Percentiles rank a stretch among this genome's conserved stretches.
These are phyloP conservation scores for Penicillium tannophilum DNA, from an alignment of 495 filamentous ascomycete species.

Conservation along the genomic window DNA sequence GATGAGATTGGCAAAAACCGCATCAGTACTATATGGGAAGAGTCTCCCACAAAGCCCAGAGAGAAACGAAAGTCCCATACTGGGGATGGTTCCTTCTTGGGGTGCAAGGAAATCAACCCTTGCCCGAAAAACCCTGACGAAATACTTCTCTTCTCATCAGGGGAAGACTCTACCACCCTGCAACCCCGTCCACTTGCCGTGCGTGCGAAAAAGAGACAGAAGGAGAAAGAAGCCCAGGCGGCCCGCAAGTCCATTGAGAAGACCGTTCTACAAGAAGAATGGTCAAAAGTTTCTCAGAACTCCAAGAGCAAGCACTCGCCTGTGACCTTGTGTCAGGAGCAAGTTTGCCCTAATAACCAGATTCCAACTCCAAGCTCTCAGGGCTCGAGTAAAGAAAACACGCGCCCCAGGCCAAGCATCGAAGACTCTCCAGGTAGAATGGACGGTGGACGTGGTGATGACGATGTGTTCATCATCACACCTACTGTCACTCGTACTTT, in stretches of 20 bases:
- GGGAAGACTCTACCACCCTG: conserved; percentile 28
- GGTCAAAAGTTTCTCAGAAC: conserved; percentile 42
- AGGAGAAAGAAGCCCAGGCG: conserved; percentile 21
- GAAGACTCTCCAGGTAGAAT: conserved; percentile 18
- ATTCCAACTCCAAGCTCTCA: conserved; percentile 22
- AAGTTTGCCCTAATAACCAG: conserved; percentile 24
- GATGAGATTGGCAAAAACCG: conserved; percentile 47
- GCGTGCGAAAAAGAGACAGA: conserved; percentile 29
- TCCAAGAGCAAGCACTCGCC: conserved; percentile 45
- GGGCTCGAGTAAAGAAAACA: conserved; percentile 33
- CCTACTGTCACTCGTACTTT: conserved; percentile 49
- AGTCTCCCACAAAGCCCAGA: conserved; percentile 32
- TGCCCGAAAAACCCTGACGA: conserved; percentile 45
- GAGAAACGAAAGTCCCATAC: conserved; percentile 25
- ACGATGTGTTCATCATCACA: conserved; percentile 55
- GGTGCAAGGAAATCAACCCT: conserved; percentile 47
- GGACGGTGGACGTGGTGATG: conserved; percentile 23
- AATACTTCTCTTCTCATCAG: conserved; percentile 40
- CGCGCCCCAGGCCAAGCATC: conserved; percentile 16
- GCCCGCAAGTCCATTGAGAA: conserved; percentile 24
- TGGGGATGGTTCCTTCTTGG: conserved; percentile 50
- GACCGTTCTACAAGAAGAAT: conserved; percentile 32
- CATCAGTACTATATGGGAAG: conserved; percentile 45
- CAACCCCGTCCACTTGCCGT: conserved; percentile 29
- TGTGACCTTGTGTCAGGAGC: conserved; percentile 35